Base-by-base conservation (phyloP, 1,139 yeast genomes). In the Protomyces lactucae-debilis region DNA sequence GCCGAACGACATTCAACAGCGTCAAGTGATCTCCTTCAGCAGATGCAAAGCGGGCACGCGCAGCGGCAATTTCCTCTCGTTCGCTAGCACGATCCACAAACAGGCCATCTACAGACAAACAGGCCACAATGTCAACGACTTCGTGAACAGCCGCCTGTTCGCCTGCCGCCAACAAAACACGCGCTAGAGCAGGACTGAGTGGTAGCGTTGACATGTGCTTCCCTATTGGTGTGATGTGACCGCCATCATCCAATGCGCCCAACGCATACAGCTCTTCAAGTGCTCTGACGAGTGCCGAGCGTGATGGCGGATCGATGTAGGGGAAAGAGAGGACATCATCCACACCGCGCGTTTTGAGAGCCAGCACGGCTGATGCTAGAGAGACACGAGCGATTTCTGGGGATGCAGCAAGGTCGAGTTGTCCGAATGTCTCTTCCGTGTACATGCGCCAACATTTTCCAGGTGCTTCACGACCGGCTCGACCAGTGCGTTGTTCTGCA, bases 381-480 rank as follows among this genome's bases (percentile, higher is more conserved):
- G 92, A 97, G 64, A 90, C 86, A 70, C 99, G 82, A 68, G 87
- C 79, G 68, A 93, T 92, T 75, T 93, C 99, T 0, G 98, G 92
- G 72, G 92, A 98, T 16, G 96, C 93, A 72, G 90, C 95, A 64
- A 79, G 78, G 0, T 88, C 86, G 53, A 95, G 77, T 65, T 80
- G 79, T 18, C 74, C 69, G 71, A 83, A 93, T 57, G 88, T 86
- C 1, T 77, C 74, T 71, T 92, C 98, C 65, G 88, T 85, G 73
- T 87, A 95, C 46, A 93, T 77, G 67, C 99, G 79, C 75, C 82
- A 93, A 51, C 95, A 91, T 74, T 92, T 93, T 61, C 99, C 99
- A 52, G 88, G 84, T 6, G 84, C 81, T 77, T 93, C 98, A 83
- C 99, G 89, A 70, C 99, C 99, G 35, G 99, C 99, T 81, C 99